Conservation (phyloP, 2,329 filamentous ascomycete species). For the Apiospora arundinis region DNA sequence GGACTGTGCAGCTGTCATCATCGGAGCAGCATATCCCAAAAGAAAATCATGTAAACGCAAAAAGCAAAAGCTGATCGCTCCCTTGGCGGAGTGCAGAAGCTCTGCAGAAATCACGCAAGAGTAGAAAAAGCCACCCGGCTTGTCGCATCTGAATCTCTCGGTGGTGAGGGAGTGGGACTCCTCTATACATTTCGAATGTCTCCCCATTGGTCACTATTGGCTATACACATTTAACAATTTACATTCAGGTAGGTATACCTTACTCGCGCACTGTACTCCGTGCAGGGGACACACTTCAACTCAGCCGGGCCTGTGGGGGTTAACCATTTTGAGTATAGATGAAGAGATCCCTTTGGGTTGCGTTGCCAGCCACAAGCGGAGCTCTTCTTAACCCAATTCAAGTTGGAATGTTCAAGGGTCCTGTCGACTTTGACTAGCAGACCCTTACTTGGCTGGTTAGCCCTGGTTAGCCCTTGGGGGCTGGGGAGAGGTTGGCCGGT, state of each 20-base stretch:
- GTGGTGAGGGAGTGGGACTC: not conserved
- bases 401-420: not conserved
- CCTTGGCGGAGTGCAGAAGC: not conserved
- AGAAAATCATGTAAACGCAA: not conserved
- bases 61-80: not conserved
- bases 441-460: slow-evolving; percentile 9
- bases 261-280: not conserved
- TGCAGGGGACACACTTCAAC: too few species aligned
- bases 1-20: not conserved
- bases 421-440: not conserved
- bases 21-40: not conserved
- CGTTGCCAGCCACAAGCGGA: not conserved
- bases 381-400: not conserved
- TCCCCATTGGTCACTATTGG: not conserved
- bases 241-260: not conserved
- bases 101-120: not conserved
- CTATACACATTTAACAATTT: not conserved
- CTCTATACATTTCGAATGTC: not conserved
- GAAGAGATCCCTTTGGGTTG: not conserved
- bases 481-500: not conserved
- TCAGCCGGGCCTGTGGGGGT: not conserved
- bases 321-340: not conserved
- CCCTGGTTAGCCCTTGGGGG: not conserved
- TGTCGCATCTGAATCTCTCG: not conserved
- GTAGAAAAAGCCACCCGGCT: not conserved